Percentiles rank a stretch among this genome's conserved stretches.
Evolutionary conservation across 257 asterid species (phyloP).

Genomic region (Pogostemon cablin): DNA sequence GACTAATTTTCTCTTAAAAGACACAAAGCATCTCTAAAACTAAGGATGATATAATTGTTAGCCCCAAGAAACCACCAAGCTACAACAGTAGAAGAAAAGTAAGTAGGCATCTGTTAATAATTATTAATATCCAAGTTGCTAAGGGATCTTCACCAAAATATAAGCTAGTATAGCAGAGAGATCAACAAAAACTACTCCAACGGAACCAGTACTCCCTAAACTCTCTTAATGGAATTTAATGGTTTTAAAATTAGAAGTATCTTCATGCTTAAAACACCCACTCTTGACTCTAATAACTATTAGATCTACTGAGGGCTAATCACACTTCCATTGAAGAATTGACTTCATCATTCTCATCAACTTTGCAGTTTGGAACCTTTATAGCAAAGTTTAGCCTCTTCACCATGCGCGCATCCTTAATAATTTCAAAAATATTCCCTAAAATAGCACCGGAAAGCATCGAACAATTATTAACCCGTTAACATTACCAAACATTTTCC

Average conservation of each 20-base stretch:
- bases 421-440: background rate
- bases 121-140: background rate
- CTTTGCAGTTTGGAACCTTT: background rate
- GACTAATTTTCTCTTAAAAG: background rate
- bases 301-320: background rate
- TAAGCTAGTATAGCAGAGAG: background rate
- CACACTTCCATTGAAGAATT: background rate
- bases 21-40: background rate
- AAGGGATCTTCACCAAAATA: background rate
- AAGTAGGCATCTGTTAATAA: background rate
- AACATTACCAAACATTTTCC: conserved; percentile 14
- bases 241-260: background rate
- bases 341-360: background rate
- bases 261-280: conserved; percentile 15
- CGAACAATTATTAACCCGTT: background rate
- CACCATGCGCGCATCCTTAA: background rate
- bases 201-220: background rate
- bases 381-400: background rate
- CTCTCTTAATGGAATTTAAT: background rate
- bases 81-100: background rate
- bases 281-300: background rate
- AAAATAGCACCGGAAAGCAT: conserved; percentile 25
- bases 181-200: conserved; percentile 3
- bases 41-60: background rate
- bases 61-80: conserved; percentile 13